phyloP scores from a whole-genome alignment of 805 yeast species.

The Wickerhamomyces tratensis region DNA sequence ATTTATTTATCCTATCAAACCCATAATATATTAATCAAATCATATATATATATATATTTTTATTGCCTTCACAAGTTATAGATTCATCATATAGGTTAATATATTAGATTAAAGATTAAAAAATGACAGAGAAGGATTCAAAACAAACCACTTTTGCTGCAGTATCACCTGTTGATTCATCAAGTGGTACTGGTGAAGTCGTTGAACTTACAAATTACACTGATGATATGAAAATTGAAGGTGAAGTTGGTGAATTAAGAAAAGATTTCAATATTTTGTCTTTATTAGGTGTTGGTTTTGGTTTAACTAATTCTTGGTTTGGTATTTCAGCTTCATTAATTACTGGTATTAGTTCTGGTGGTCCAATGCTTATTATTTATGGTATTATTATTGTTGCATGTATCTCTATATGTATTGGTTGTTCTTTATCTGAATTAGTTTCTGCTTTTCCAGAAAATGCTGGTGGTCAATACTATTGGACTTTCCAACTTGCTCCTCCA shows the following conservation, averaged over 20 bases:
- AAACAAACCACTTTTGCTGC: background rate
- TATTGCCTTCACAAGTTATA: no score
- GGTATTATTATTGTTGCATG: constrained; percentile 43
- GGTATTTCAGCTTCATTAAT: constrained; percentile 48
- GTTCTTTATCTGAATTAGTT: constrained; percentile 42
- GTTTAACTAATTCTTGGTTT: constrained; percentile 52
- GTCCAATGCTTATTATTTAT: constrained; percentile 46
- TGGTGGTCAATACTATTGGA: constrained; percentile 55
- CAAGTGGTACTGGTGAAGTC: background rate
- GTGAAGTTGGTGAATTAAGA: constrained; percentile 9
- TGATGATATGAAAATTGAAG: constrained; percentile 2
- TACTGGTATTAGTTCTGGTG: constrained; percentile 47
- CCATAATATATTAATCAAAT: no score
- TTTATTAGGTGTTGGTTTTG: constrained; percentile 48
- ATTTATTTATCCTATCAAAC: no score
- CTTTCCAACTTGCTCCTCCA: constrained; percentile 41
- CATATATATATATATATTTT: no score
- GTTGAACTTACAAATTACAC: background rate
- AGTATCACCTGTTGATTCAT: background rate
- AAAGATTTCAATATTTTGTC: constrained; percentile 34
- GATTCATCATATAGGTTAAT: no score
- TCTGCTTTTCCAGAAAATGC: constrained; percentile 43
- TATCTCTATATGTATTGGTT: constrained; percentile 37
- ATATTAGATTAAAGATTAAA: no score
- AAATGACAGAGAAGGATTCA: background rate